Evolutionary conservation across 179 eudicot species (phyloP), one percentile per base, ranked within the genome.

Genomic region (Spinacia oleracea): DNA sequence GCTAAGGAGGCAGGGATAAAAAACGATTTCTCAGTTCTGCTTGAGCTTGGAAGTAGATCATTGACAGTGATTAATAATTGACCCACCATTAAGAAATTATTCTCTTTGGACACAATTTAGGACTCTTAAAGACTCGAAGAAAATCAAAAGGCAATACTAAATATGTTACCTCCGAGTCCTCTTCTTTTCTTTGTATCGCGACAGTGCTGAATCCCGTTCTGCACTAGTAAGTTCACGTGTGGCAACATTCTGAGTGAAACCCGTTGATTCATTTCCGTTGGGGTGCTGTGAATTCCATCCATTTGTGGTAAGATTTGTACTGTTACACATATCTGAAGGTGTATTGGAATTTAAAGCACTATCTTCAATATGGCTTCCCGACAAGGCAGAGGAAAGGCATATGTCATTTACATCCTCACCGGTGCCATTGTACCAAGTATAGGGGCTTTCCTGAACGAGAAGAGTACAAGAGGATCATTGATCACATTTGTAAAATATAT

Each of bases 111-210:
- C 23, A 21, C 53, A 67, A 16, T 35, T 1, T 5, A 40, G 6
- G 67, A 60, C 31, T 50, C 16, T 20, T n/a, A n/a, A 74, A 1
- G 0, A 65, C 8, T 21, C 7, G 3, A 68, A 66, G 18, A 55
- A 21, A 56, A 25, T 18, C 15, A 56, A 15, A 29, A 35, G 14
- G 29, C 1, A 48, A 20, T 10, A 29, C 51, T 53, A 46, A 11
- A 78, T 25, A 77, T 40, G 25, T 71, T 89, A 94, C 98, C 98
- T 93, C 83, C 98, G 88, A 70, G 86, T 89, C 81, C 91, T 89
- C 89, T 90, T 95, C 86, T 95, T 95, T 83, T 93, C 98, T 85
- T 93, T 93, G 87, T 95, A 95, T 8, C 98, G 89, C 53, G 93
- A 83, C 55, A 95, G 35, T 20, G 98, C 98, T 55, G 88, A 79